Evolutionary conservation across 2,329 filamentous ascomycete species (phyloP), one percentile per base, ranked within the genome.

Genomic region (Alternaria angustiovoidea): DNA sequence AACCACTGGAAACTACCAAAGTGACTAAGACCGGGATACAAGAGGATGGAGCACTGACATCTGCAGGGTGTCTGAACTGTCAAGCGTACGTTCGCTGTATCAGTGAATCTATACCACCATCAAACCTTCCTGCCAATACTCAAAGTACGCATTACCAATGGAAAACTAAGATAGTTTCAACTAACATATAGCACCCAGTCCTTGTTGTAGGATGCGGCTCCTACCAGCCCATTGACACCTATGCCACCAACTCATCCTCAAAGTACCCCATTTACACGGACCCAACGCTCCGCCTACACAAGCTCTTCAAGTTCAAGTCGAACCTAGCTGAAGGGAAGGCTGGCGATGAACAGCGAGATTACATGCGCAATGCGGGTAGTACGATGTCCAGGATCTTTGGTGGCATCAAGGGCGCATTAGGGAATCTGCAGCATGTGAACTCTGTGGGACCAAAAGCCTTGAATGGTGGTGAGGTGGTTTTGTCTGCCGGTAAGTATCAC

Each of bases 241-340:
- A 71, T 51, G 63, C 62, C 1, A 48, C 9, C 2, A 64, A 52
- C 5, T 54, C 66, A 3, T 63, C 66, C 0, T 72, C 67, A 2
- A 54, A 47, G 2, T 72, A 72, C 32, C 68, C 67, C 1, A 66
- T 72, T 20, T 72, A 72, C 18, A 70, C 68, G 5, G 66, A 72
- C 7, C 70, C 70, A 9, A 67, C 66, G 4, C 59, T 61, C 24
- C 57, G 38, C 9, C 57, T 72, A 7, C 68, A 72, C 48, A 51
- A 52, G 2, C 59, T 72, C 5, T 58, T 71, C n/a, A 62, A 62
- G 30, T 72, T 72, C 64, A 69, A 67, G 9, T 72, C 60, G 1
- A 53, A 48, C 4, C 48, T 72, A 2, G 57, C 55, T 16, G 63
- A 71, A 22, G 64, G 54, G 6, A 59, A 44, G 4, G n/a, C 24